A percentile compares a stretch with the other conserved stretches of the same genome.
Evolutionary conservation across 345 rosid genomes (phyloP).

Genomic region (Salix udensis): DNA sequence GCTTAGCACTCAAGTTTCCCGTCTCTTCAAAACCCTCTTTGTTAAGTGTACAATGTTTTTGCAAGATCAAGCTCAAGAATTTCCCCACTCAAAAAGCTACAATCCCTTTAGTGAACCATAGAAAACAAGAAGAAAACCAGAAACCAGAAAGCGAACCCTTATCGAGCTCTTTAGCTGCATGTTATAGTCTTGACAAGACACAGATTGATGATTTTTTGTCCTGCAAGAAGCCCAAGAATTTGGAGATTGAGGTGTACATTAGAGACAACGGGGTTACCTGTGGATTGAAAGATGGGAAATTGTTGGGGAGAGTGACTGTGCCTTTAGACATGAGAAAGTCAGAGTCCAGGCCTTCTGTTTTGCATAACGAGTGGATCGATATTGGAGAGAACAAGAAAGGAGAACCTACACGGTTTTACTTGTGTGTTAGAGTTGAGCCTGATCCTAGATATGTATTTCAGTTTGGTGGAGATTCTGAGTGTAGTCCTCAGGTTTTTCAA

Average conservation of each 20-base stretch:
- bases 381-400: conserved; percentile 38
- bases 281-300: conserved; percentile 46
- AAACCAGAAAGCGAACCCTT: conserved; percentile 12
- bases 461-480: conserved; percentile 88
- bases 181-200: conserved; percentile 52
- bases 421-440: conserved; percentile 61
- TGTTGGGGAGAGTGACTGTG: conserved; percentile 54
- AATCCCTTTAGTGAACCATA: conserved; percentile 26
- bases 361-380: conserved; percentile 76
- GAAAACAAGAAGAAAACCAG: conserved; percentile 16
- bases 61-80: conserved; percentile 58
- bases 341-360: conserved; percentile 44
- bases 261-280: conserved; percentile 39
- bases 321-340: conserved; percentile 57
- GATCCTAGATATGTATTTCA: conserved; percentile 89
- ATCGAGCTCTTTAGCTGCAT: conserved; percentile 55
- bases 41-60: conserved; percentile 39
- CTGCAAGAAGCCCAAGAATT: conserved; percentile 19
- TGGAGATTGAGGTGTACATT: conserved; percentile 49
- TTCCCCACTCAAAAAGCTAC: conserved; percentile 47
- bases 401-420: conserved; percentile 41
- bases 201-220: conserved; percentile 37
- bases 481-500: conserved; percentile 93
- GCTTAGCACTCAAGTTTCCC: conserved; percentile 61
- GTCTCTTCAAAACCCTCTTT: conserved; percentile 30